phyloP scores from a whole-genome alignment of 257 asterid genomes.

The Fraxinus americana region DNA sequence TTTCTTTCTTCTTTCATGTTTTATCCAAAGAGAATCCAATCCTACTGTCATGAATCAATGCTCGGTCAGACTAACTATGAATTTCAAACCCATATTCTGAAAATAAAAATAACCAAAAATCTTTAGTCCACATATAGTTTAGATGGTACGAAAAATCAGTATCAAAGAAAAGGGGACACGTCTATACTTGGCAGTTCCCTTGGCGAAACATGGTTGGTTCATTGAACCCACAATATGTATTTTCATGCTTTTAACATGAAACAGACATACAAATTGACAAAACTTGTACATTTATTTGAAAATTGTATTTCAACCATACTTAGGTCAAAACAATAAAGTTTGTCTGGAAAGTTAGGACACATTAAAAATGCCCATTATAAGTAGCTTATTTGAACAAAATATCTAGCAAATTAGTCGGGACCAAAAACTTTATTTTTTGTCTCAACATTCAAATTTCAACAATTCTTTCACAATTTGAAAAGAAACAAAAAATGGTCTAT shows the following conservation, averaged over 20 bases:
- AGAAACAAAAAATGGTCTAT: not conserved
- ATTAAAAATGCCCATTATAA: not conserved
- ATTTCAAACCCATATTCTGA: not conserved
- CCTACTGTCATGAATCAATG: not conserved
- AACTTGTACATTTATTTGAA: not conserved
- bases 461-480: not conserved
- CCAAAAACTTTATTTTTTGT: not conserved
- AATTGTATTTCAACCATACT: conserved; percentile 27
- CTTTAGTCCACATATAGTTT: not conserved
- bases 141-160: conserved; percentile 19
- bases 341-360: conserved; percentile 13
- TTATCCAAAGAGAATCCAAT: not conserved
- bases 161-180: conserved; percentile 28
- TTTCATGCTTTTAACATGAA: conserved; percentile 16
- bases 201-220: not conserved
- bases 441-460: conserved; percentile 7
- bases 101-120: not conserved
- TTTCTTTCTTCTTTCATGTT: not conserved
- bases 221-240: conserved; percentile 26
- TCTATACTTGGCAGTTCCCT: conserved; percentile 17
- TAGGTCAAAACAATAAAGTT: conserved; percentile 17
- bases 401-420: conserved; percentile 17
- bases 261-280: conserved; percentile 30
- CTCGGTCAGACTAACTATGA: not conserved
- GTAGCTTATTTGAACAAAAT: conserved; percentile 15